Evolutionary conservation across 768 basidiomycete genomes (phyloP).

Genomic region (Chalciporus sphaerocephalus): DNA sequence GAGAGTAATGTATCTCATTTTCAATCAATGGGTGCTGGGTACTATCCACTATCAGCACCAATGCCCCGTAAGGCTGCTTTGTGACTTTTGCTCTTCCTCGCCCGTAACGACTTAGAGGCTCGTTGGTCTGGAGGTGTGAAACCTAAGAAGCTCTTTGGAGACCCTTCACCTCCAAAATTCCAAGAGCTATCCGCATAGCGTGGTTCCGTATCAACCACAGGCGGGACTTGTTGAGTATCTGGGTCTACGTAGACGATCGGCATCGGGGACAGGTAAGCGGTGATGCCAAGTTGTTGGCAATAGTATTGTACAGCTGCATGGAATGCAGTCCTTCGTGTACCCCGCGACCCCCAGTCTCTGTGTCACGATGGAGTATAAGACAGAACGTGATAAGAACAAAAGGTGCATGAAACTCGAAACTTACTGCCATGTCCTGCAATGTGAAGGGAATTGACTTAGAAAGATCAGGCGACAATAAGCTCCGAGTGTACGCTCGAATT

Average conservation of each 20-base stretch:
- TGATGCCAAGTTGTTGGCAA: conserved; percentile 64
- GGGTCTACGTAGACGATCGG: conserved; percentile 49
- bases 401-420: conserved; percentile 2
- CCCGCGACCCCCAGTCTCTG: conserved; percentile 59
- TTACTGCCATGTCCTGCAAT: conserved; percentile 33
- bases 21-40: conserved; percentile 2
- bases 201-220: conserved; percentile 1
- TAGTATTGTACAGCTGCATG: conserved; percentile 74
- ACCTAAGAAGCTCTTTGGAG: conserved; percentile 23
- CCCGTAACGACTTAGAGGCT: conserved; percentile 17
- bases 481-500: conserved; percentile 37
- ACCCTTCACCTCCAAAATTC: conserved; percentile 1
- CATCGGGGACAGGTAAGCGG: conserved; percentile 53
- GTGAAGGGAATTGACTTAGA: conserved; percentile 4
- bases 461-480: neutral
- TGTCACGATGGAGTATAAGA: conserved; percentile 4
- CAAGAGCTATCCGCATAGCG: conserved; percentile 4
- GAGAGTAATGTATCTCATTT: neutral
- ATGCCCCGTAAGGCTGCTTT: conserved; percentile 32
- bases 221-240: conserved; percentile 11
- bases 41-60: conserved; percentile 28
- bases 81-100: conserved; percentile 32
- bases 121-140: conserved; percentile 27
- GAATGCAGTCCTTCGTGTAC: conserved; percentile 68
- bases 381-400: neutral